Evolutionary conservation across 2,329 filamentous ascomycete genomes (phyloP).

Genomic region (Aureobasidium lini): DNA sequence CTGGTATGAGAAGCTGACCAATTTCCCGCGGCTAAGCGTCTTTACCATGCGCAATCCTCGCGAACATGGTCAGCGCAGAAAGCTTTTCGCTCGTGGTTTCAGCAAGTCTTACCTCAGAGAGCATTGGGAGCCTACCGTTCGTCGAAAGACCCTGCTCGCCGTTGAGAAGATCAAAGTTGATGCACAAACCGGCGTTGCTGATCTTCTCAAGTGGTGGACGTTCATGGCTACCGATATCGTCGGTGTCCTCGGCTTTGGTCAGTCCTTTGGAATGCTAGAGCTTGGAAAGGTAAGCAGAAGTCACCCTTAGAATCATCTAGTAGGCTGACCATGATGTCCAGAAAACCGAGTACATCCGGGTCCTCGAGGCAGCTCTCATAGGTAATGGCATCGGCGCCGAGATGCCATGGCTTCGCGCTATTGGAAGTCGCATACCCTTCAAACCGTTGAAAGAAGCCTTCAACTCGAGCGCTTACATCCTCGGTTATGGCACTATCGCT

Average conservation of each 20-base stretch:
- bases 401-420: slow-evolving; percentile 20
- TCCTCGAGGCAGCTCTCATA: slow-evolving; percentile 22
- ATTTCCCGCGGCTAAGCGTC: slow-evolving; percentile 21
- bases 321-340: background rate
- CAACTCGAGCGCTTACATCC: slow-evolving; percentile 17
- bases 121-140: slow-evolving; percentile 27
- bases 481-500: slow-evolving; percentile 18
- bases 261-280: slow-evolving; percentile 30
- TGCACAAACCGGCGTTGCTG: slow-evolving; percentile 23
- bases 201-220: slow-evolving; percentile 32
- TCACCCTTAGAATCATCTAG: background rate
- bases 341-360: slow-evolving; percentile 23
- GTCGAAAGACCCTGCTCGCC: slow-evolving; percentile 23
- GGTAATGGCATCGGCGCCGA: slow-evolving; percentile 24
- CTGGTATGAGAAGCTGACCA: slow-evolving; percentile 24
- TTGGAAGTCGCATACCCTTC: slow-evolving; percentile 17
- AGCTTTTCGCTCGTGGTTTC: slow-evolving; percentile 27
- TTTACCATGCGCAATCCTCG: slow-evolving; percentile 30
- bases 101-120: slow-evolving; percentile 26
- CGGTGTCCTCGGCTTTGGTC: slow-evolving; percentile 29
- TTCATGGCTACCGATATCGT: slow-evolving; percentile 30
- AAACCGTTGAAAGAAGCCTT: slow-evolving; percentile 17
- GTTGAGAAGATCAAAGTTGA: slow-evolving; percentile 25
- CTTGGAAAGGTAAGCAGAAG: slow-evolving; percentile 23
- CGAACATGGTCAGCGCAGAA: slow-evolving; percentile 26